These are phyloP conservation scores for Cryptosporidium muris DNA, from an alignment of 169 alveolate genomes.

Conservation along the genomic window DNA sequence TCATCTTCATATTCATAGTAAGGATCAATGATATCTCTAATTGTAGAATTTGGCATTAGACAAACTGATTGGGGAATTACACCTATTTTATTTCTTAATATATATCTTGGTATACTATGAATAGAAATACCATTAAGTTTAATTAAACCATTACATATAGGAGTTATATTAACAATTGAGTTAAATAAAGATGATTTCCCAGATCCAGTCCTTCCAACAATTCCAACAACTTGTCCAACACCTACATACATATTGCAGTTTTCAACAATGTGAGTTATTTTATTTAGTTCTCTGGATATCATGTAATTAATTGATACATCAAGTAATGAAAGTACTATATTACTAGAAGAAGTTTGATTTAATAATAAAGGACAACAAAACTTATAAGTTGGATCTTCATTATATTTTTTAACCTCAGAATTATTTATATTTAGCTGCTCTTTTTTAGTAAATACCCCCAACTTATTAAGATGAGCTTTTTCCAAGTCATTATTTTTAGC, in stretches of 20 bases:
- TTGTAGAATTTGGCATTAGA: slow-evolving; percentile 52
- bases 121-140: slow-evolving; percentile 31
- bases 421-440: slow-evolving; percentile 1
- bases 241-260: slow-evolving; percentile 12
- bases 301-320: slow-evolving; percentile 34
- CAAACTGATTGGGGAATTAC: slow-evolving; percentile 59
- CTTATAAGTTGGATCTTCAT: slow-evolving; percentile 27
- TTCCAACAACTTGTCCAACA: slow-evolving; percentile 81
- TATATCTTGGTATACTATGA: slow-evolving; percentile 49
- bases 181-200: slow-evolving; percentile 86
- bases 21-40: slow-evolving; percentile 64
- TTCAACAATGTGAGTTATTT: neutral
- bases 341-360: slow-evolving; percentile 16
- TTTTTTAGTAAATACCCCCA: slow-evolving; percentile 1
- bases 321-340: slow-evolving; percentile 6
- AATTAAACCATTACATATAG: slow-evolving; percentile 19
- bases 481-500: slow-evolving; percentile 22
- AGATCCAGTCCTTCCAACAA: slow-evolving; percentile 87
- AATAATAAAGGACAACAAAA: slow-evolving; percentile 25
- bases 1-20: slow-evolving; percentile 31
- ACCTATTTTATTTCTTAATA: slow-evolving; percentile 41
- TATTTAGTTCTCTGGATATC: neutral
- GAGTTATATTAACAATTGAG: slow-evolving; percentile 61
- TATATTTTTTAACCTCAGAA: neutral
- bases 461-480: slow-evolving; percentile 3